Evolutionary conservation across 73 alveolate species (phyloP), one percentile per base, ranked within the genome.

Genomic region (Blepharisma stoltei): DNA sequence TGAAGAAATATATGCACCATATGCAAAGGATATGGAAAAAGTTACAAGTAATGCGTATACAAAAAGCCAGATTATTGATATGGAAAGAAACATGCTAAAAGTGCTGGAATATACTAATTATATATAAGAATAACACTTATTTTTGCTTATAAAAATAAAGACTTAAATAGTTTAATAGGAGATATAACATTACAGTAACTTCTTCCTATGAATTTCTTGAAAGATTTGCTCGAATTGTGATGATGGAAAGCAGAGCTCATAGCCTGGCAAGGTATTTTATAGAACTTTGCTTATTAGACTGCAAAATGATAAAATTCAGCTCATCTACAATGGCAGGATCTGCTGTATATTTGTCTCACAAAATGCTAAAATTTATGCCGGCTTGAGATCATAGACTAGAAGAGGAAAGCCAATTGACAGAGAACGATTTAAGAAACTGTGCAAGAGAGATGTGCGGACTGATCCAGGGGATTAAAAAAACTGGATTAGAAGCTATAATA

Each of bases 1-100:
- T 81, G 98, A 93, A 78, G 98, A 93, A 77, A 91, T 93, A 60
- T 89, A 93, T 81, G 92, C 95, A 23, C 98, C 98, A 18, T 88
- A 88, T 50, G 93, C 88, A 14, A 92, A 87, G 71, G 98, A 93
- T 81, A 91, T 93, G 80, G 94, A 91, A 49, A 91, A 88, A 82
- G 86, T 93, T 44, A 93, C 98, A 7, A 96, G 91, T 76, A 93
- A 93, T 41, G 97, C 97, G 6, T 93, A 93, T 81, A 84, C 89
- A 6, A 87, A 87, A 65, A 94, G 86, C n/a, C 96, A 91, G 81
- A 92, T 93, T n/a, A 80, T 93, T 21, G 71, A 77, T 45, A 89
- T 83, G 94, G 98, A 93, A 85, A 77, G 88, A 50, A 87, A 86
- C 54, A 89, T 93, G 85, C 88, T 93, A 55, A 54, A 88, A 37